phyloP scores from a whole-genome alignment of 495 filamentous ascomycete species.

The Penicillium manginii region DNA sequence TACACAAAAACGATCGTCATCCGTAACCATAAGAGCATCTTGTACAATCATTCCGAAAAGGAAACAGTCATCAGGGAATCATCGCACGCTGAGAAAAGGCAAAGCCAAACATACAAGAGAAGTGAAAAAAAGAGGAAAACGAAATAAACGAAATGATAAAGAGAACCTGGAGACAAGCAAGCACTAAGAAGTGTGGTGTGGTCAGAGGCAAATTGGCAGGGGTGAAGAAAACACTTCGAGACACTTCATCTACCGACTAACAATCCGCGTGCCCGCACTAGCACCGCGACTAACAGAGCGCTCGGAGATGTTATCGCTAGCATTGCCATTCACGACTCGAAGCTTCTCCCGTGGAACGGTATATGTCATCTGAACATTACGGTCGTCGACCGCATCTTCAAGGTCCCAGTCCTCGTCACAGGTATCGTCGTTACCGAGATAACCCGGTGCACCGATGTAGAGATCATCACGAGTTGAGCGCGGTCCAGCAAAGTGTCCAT shows the following conservation, averaged over 20 bases:
- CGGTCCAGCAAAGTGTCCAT: slow-evolving; percentile 19
- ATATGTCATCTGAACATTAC: slow-evolving; percentile 91
- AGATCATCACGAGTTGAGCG: slow-evolving; percentile 37
- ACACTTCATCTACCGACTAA: slow-evolving; percentile 14
- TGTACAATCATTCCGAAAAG: slow-evolving; percentile 15
- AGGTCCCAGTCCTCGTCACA: slow-evolving; percentile 80
- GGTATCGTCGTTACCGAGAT: slow-evolving; percentile 28
- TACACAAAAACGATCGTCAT: slow-evolving; percentile 14
- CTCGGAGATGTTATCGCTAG: slow-evolving; percentile 38
- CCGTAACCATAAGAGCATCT: slow-evolving; percentile 20
- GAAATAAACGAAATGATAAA: neutral
- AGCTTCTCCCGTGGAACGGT: slow-evolving; percentile 85
- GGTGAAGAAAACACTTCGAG: too few species aligned
- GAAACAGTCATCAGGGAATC: slow-evolving; percentile 6
- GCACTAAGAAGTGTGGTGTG: too few species aligned
- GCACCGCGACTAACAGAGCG: slow-evolving; percentile 32
- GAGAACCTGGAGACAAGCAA: neutral
- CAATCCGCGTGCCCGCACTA: slow-evolving; percentile 12
- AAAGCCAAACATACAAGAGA: neutral
- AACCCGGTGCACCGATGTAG: slow-evolving; percentile 32
- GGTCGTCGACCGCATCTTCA: slow-evolving; percentile 75
- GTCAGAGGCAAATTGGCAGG: too few species aligned
- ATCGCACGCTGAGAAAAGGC: slow-evolving; percentile 8
- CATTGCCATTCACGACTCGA: slow-evolving; percentile 77
- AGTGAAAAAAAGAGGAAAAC: neutral